These are phyloP conservation scores for Smittium culicis DNA, from an alignment of 371 early-diverging fungal genomes.

Conservation along the genomic window DNA sequence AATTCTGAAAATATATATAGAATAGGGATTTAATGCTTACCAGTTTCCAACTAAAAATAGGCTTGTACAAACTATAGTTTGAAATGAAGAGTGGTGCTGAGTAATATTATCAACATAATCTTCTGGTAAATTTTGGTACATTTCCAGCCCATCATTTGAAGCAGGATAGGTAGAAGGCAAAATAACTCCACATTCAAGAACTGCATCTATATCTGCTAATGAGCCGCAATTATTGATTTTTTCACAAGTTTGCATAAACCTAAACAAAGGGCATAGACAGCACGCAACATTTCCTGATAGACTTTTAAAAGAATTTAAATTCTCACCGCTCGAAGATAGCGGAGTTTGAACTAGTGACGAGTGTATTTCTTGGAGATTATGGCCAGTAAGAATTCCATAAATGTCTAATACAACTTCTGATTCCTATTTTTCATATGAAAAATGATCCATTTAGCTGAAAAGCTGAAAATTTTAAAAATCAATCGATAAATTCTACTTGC, in stretches of 20 bases:
- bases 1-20: no score
- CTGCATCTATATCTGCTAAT: constrained; percentile 52
- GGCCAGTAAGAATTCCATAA: neutral
- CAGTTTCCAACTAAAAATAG: constrained; percentile 33
- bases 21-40: constrained; percentile 54
- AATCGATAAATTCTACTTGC: no score
- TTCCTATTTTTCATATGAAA: constrained; percentile 4
- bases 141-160: neutral
- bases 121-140: neutral
- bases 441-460: no score
- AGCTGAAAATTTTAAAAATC: no score
- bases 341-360: neutral
- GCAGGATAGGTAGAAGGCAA: neutral
- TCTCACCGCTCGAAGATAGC: neutral
- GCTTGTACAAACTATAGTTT: constrained; percentile 12
- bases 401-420: constrained; percentile 6
- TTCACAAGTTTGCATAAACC: constrained; percentile 56
- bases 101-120: neutral
- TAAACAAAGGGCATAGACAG: constrained; percentile 52
- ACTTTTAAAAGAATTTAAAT: neutral
- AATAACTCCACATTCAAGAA: constrained; percentile 47
- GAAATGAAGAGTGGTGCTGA: no score
- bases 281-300: constrained; percentile 13
- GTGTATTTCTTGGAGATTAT: neutral
- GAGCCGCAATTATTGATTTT: constrained; percentile 39